These are phyloP conservation scores for Lactifluus piperatus DNA, from an alignment of 768 basidiomycete genomes.

Conservation along the genomic window DNA sequence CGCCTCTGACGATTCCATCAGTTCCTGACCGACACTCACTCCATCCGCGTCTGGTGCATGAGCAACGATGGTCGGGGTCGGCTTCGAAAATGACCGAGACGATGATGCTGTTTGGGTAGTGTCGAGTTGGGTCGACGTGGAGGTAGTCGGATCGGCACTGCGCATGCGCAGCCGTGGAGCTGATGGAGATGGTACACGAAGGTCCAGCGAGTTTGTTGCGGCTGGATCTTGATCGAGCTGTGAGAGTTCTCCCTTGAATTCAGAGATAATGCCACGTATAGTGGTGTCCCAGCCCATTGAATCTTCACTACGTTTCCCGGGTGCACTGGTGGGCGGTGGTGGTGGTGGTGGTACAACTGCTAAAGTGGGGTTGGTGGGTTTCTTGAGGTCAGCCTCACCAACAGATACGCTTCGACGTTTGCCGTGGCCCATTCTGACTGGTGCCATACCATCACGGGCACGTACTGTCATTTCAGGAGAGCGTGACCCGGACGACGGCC, in stretches of 20 bases:
- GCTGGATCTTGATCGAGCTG: conserved; percentile 46
- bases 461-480: conserved; percentile 23
- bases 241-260: conserved; percentile 66
- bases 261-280: conserved; percentile 55
- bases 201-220: conserved; percentile 43
- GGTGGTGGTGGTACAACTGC: conserved; percentile 32
- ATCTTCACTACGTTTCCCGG: conserved; percentile 28
- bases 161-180: conserved; percentile 25
- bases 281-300: conserved; percentile 36
- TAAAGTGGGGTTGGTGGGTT: conserved; percentile 31
- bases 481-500: conserved; percentile 21
- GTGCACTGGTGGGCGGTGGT: conserved; percentile 32
- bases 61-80: conserved; percentile 14
- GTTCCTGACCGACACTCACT: neutral
- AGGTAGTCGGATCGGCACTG: conserved; percentile 17
- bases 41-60: conserved; percentile 13
- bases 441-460: neutral
- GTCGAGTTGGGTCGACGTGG: neutral
- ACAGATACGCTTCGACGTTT: conserved; percentile 29
- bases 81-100: conserved; percentile 1
- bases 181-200: conserved; percentile 57
- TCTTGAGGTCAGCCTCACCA: conserved; percentile 30
- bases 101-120: conserved; percentile 1
- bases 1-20: neutral
- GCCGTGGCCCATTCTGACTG: neutral